Evolutionary conservation across 2,329 filamentous ascomycete genomes (phyloP).

Genomic region (Trichoderma asperellum): DNA sequence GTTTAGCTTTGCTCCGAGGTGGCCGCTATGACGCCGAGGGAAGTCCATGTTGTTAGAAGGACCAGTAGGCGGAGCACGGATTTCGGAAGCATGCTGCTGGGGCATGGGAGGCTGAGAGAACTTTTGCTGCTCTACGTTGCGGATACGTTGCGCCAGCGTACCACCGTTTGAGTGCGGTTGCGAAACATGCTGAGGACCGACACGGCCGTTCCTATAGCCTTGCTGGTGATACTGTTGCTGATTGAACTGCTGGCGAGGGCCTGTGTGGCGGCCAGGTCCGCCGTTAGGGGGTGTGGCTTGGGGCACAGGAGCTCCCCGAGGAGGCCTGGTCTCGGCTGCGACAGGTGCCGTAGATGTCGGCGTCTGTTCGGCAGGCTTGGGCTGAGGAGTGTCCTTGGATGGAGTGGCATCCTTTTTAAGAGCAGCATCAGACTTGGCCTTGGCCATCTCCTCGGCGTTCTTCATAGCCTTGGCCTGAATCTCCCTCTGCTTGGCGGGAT

Average conservation of each 20-base stretch:
- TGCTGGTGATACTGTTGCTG: slow-evolving; percentile 52
- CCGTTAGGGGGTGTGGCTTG: slow-evolving; percentile 38
- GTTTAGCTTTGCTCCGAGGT: slow-evolving; percentile 62
- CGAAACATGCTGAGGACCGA: slow-evolving; percentile 48
- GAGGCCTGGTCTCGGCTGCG: slow-evolving; percentile 37
- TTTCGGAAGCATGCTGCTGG: slow-evolving; percentile 63
- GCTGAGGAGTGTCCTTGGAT: slow-evolving; percentile 50
- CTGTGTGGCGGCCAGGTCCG: slow-evolving; percentile 50
- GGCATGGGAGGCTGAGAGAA: slow-evolving; percentile 48
- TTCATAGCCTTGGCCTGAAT: slow-evolving; percentile 87
- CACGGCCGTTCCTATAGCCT: slow-evolving; percentile 54
- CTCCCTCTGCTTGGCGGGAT: slow-evolving; percentile 89
- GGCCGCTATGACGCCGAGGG: slow-evolving; percentile 57
- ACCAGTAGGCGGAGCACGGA: slow-evolving; percentile 73
- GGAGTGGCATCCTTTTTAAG: slow-evolving; percentile 49
- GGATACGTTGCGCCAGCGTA: slow-evolving; percentile 55
- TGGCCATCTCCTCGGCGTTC: slow-evolving; percentile 67
- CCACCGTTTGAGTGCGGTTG: slow-evolving; percentile 51
- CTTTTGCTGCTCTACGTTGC: slow-evolving; percentile 57
- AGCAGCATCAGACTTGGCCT: slow-evolving; percentile 54
- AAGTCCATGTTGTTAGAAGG: slow-evolving; percentile 65
- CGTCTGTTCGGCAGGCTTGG: slow-evolving; percentile 41
- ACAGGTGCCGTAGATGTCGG: slow-evolving; percentile 9
- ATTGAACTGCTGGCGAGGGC: slow-evolving; percentile 54
- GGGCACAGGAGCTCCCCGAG: slow-evolving; percentile 43